Conservation (phyloP, 2,329 filamentous ascomycete genomes). For the Sporothrix humicola region DNA sequence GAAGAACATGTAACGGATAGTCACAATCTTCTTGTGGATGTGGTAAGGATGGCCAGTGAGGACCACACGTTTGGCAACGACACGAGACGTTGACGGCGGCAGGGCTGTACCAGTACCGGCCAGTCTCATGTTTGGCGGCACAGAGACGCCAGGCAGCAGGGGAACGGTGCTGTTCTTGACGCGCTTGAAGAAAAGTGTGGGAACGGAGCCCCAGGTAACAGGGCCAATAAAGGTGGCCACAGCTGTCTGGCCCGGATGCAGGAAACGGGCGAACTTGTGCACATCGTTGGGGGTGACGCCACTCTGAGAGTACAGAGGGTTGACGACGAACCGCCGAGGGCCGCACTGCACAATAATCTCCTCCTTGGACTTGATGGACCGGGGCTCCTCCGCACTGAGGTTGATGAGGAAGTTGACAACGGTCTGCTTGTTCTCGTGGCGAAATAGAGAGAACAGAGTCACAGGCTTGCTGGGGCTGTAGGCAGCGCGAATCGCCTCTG, state of each 20-base stretch:
- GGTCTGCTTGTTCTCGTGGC: slow-evolving; percentile 94
- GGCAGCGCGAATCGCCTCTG: slow-evolving; percentile 51
- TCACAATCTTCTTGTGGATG: slow-evolving; percentile 97
- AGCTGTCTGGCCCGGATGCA: slow-evolving; percentile 88
- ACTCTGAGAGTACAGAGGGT: slow-evolving; percentile 87
- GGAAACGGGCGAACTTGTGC: slow-evolving; percentile 91
- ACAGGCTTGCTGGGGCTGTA: slow-evolving; percentile 65
- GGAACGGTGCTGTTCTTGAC: slow-evolving; percentile 49
- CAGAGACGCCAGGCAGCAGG: slow-evolving; percentile 48
- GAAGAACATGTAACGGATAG: slow-evolving; percentile 99
- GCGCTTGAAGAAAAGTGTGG: slow-evolving; percentile 83
- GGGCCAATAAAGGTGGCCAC: slow-evolving; percentile 91
- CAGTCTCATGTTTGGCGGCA: slow-evolving; percentile 63
- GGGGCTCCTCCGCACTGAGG: slow-evolving; percentile 75
- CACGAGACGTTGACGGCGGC: slow-evolving; percentile 74
- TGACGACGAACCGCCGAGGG: slow-evolving; percentile 82
- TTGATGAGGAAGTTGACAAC: slow-evolving; percentile 89
- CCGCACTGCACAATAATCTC: slow-evolving; percentile 92
- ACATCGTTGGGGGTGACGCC: slow-evolving; percentile 95
- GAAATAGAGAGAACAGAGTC: slow-evolving; percentile 82
- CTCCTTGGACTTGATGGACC: slow-evolving; percentile 87
- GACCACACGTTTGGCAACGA: slow-evolving; percentile 92
- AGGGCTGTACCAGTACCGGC: slow-evolving; percentile 87
- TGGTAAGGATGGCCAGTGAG: slow-evolving; percentile 97
- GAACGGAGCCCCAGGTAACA: slow-evolving; percentile 90